Percentiles rank a stretch among this genome's conserved stretches.
phyloP scores from a whole-genome alignment of 345 rosid species.

The Hibiscus syriacus region DNA sequence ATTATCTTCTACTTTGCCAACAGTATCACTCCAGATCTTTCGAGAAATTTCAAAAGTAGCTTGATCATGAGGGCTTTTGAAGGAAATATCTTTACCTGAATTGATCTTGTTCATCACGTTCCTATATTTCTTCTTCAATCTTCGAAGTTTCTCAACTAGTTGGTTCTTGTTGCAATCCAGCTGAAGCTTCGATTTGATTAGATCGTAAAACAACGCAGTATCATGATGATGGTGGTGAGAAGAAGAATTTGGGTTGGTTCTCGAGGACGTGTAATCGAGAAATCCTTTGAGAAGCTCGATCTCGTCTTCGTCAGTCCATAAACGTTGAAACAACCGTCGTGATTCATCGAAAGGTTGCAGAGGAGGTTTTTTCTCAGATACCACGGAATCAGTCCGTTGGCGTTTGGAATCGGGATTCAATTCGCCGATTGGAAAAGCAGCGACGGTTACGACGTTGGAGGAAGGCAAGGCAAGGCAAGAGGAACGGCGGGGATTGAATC shows the following conservation, averaged over 20 bases:
- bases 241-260: slow-evolving; percentile 35
- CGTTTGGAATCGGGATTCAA: slow-evolving; percentile 43
- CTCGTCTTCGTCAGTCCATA: slow-evolving; percentile 99
- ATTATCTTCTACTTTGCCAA: slow-evolving; percentile 39
- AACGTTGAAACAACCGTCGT: slow-evolving; percentile 65
- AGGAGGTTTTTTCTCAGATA: slow-evolving; percentile 18
- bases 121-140: slow-evolving; percentile 88
- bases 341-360: slow-evolving; percentile 56
- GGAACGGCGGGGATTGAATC: slow-evolving; percentile 25
- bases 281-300: slow-evolving; percentile 94
- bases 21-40: slow-evolving; percentile 68
- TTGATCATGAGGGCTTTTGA: slow-evolving; percentile 87
- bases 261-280: slow-evolving; percentile 61
- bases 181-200: slow-evolving; percentile 89
- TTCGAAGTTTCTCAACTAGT: slow-evolving; percentile 76
- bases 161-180: slow-evolving; percentile 95
- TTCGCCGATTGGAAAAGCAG: slow-evolving; percentile 30
- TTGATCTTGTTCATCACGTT: slow-evolving; percentile 60
- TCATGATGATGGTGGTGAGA: slow-evolving; percentile 50
- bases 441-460: slow-evolving; percentile 27
- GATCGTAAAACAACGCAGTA: slow-evolving; percentile 85
- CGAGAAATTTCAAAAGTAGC: slow-evolving; percentile 92
- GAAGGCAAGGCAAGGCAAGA: slow-evolving; percentile 36
- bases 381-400: slow-evolving; percentile 28
- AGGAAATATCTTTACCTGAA: slow-evolving; percentile 82